These are phyloP conservation scores for Globisporangium viniferum DNA, from an alignment of 352 stramenopile species.

Conservation along the genomic window DNA sequence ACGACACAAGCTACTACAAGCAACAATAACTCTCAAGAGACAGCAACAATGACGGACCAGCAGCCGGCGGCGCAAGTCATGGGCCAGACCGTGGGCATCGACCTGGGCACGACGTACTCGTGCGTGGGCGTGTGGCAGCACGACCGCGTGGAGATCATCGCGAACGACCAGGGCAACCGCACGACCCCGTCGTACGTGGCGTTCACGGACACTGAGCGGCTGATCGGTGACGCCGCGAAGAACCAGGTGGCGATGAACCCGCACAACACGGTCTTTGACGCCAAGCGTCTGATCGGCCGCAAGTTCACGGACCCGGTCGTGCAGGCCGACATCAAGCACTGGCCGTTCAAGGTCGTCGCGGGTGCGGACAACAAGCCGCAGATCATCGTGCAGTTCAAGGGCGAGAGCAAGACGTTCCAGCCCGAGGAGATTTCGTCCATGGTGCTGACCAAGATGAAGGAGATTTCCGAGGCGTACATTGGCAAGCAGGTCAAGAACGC, in stretches of 20 bases:
- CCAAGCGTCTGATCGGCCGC: neutral
- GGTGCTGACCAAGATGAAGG: slow-evolving; percentile 73
- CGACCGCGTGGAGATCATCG: slow-evolving; percentile 90
- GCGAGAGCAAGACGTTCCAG: slow-evolving; percentile 63
- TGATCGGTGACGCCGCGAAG: neutral
- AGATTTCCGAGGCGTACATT: slow-evolving; percentile 64
- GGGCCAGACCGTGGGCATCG: slow-evolving; percentile 88
- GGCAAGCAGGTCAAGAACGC: slow-evolving; percentile 56
- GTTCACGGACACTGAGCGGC: neutral
- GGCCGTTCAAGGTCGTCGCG: neutral
- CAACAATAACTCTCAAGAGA: slow-evolving; percentile 1
- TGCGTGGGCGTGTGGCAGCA: slow-evolving; percentile 98
- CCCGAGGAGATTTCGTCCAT: slow-evolving; percentile 83
- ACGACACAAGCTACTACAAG: slow-evolving; percentile 14
- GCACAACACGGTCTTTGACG: neutral
- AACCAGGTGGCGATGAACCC: neutral
- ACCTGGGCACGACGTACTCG: slow-evolving; percentile 97
- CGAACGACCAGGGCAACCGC: slow-evolving; percentile 94
- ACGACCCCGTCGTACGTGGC: slow-evolving; percentile 95
- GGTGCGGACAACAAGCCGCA: slow-evolving; percentile 35
- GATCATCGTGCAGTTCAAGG: slow-evolving; percentile 73
- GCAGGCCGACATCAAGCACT: neutral
- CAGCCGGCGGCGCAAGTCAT: slow-evolving; percentile 25
- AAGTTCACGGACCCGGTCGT: neutral
- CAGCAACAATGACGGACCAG: slow-evolving; percentile 9